Base-by-base conservation (phyloP, 192 early-diverging fungal species). In the Ambispora gerdemannii region DNA sequence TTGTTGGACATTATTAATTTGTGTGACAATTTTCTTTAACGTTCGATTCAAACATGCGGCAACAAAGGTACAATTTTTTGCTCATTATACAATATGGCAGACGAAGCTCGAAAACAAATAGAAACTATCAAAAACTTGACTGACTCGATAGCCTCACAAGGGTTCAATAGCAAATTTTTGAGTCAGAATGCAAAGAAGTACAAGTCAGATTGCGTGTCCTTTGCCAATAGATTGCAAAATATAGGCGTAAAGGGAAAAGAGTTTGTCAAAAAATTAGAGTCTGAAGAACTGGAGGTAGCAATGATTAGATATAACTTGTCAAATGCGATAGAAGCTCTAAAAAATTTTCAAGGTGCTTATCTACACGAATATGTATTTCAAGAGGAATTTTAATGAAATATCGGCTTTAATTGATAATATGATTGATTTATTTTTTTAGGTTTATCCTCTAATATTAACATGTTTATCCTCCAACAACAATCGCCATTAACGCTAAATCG, bases 191-290 rank as follows among this genome's bases (percentile, higher is more conserved):
- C 55, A 24, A 58, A 58, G 24, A 58, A 20, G 2, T 4, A 58
- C 4, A 58, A 58, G 24, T 1, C 55, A 58, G 55, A 58, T 30
- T 58, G 55, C 24, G 55, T 58, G 0, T 13, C 55, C 13, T 58
- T 58, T 58, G 55, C 55, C 24, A 58, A 58, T 58, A 58, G 55
- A 58, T 27, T 58, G 11, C 19, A 58, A 30, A 2, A 13, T 27
- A 4, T 30, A 20, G 20, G 19, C 1, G 55, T 20, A 30, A 58
- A 30, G 24, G 55, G 19, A 0, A 10, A 20, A 58, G 28, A 58
- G 13, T 58, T 58, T 25, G 2, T 58, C 19, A 20, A 58, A 24
- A 24, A 24, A 24, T 13, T 20, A 24, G 13, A 22, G 55, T 13
- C 24, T 20, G 20, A 58, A 28, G 55, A 13, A 22, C 1, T 58